Evolutionary conservation across 805 yeast species (phyloP), one percentile per base, ranked within the genome.

Genomic region (Maudiozyma saulgeensis): DNA sequence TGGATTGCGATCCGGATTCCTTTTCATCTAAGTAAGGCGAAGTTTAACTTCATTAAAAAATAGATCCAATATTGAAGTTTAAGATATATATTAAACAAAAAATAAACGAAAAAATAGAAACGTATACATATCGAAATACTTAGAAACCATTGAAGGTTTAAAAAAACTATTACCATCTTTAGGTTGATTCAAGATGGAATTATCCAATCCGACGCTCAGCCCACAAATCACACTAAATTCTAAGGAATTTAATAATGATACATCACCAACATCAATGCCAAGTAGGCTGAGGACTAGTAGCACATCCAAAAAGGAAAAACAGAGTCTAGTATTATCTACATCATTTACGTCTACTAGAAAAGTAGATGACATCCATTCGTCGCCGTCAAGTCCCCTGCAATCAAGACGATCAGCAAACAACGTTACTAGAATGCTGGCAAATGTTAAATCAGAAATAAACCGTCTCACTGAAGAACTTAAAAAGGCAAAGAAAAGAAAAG

Each of bases 341-440:
- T 62, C 69, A 6, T 67, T 67, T 49, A 53, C 62, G 1, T 58
- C 69, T 1, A 57, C 67, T 3, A 60, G 65, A 46, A 55, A 56
- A 45, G 43, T 54, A 37, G 63, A 62, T 23, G 53, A 52, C 43
- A 53, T 51, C 11, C 54, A 58, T 8, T 51, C 58, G 7, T 57
- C 67, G 4, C 66, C 67, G 13, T 56, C 58, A 4, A 63, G 65
- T 47, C 67, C 68, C 7, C 49, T 58, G 26, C 53, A 53, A 42
- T 50, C 56, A 13, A 56, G 56, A 43, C 49, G 57, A 39, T 56
- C 55, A n/a, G 60, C 60, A 35, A 61, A 53, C 19, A 60, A 54
- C 43, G 53, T 53, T 28, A 56, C 54, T 13, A 63, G 54, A 48
- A 58, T 56, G 8, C 45, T 59, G 21, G 28, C 51, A 16, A 54